Percentiles rank a stretch among this genome's conserved stretches.
Evolutionary conservation across 768 basidiomycete genomes (phyloP).

Genomic region (Podaxis sp.): DNA sequence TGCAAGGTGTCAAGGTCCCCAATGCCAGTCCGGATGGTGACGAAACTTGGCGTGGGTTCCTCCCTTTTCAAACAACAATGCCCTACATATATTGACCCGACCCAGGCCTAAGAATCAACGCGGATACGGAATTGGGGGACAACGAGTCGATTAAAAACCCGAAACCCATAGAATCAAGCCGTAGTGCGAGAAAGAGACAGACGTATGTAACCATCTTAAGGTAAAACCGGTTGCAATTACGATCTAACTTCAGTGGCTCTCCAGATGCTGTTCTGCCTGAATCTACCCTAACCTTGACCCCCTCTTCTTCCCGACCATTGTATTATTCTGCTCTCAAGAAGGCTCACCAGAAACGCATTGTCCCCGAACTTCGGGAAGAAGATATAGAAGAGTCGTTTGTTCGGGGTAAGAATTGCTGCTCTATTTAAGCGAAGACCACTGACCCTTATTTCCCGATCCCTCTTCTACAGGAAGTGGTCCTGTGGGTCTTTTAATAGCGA

Average conservation of each 20-base stretch:
- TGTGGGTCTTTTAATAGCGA: slow-evolving; percentile 29
- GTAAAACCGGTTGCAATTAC: slow-evolving; percentile 7
- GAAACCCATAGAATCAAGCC: slow-evolving; percentile 39
- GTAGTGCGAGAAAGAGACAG: slow-evolving; percentile 38
- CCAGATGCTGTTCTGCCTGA: slow-evolving; percentile 37
- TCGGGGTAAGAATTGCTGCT: slow-evolving; percentile 48
- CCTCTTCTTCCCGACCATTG: slow-evolving; percentile 25
- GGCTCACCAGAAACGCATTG: slow-evolving; percentile 55
- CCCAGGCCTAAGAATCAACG: slow-evolving; percentile 65
- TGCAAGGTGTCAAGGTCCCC: slow-evolving; percentile 62
- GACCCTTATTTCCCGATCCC: background rate
- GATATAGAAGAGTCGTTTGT: slow-evolving; percentile 89
- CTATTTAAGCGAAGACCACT: background rate
- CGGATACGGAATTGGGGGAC: slow-evolving; percentile 82
- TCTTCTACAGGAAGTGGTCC: slow-evolving; percentile 71
- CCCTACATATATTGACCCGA: background rate
- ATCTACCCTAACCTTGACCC: slow-evolving; percentile 14
- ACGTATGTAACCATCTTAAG: slow-evolving; percentile 19
- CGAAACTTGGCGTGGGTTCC: slow-evolving; percentile 55
- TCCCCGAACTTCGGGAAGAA: slow-evolving; percentile 69
- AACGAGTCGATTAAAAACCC: slow-evolving; percentile 76
- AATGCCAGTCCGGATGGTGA: slow-evolving; percentile 23
- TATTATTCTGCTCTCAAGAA: slow-evolving; percentile 71
- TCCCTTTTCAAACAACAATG: background rate
- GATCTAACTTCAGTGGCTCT: slow-evolving; percentile 25